A percentile compares a stretch with the other conserved stretches of the same genome.
Conservation (phyloP, 352 stramenopile genomes). For the Phytophthora macrochlamydospora region DNA sequence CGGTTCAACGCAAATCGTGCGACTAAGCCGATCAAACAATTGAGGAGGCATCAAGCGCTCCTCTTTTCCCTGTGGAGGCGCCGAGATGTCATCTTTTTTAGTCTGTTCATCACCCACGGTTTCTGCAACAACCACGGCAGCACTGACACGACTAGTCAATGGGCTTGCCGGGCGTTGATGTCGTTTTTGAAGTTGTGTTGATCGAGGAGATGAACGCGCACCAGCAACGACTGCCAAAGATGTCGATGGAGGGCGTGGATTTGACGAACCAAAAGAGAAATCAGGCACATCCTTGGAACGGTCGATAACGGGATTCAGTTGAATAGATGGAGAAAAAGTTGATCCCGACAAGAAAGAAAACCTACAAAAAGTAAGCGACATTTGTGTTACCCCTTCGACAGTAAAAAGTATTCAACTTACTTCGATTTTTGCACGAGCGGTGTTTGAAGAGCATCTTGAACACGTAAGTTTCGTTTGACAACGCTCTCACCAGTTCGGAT, state of each 20-base stretch:
- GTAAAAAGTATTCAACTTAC: constrained; percentile 15
- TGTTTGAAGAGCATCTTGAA: constrained; percentile 26
- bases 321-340: constrained; percentile 43
- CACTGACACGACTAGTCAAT: constrained; percentile 3
- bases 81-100: neutral
- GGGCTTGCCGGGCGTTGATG: constrained; percentile 16
- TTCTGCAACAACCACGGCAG: neutral
- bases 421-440: constrained; percentile 17
- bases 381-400: neutral
- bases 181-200: constrained; percentile 21
- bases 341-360: constrained; percentile 47
- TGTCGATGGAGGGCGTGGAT: constrained; percentile 19
- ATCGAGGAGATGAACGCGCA: constrained; percentile 16
- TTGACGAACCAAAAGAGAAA: constrained; percentile 37
- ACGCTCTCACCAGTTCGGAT: constrained; percentile 61
- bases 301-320: constrained; percentile 45
- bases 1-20: constrained; percentile 75
- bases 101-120: neutral
- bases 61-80: neutral
- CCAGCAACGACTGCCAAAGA: constrained; percentile 1
- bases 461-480: constrained; percentile 46
- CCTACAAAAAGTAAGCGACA: constrained; percentile 13
- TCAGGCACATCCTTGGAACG: constrained; percentile 22
- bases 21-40: constrained; percentile 71
- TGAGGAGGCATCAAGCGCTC: constrained; percentile 10